Evolutionary conservation across 352 stramenopile species (phyloP), one percentile per base, ranked within the genome.

Genomic region (Plasmopara halstedii): DNA sequence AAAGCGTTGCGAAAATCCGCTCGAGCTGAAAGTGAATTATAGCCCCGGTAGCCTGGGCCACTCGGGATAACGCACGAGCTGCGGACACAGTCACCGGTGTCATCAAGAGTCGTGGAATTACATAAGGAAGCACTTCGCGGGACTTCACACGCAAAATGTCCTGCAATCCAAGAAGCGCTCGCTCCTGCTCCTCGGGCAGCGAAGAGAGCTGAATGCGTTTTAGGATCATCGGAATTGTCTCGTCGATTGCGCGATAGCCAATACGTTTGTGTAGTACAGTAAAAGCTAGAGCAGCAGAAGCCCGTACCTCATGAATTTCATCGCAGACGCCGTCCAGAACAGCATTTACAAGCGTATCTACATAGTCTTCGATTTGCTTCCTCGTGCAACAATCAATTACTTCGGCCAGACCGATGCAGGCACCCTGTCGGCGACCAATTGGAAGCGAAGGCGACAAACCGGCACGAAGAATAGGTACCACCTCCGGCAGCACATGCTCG

Each of bases 261-360:
- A 99, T 96, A 39, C 88, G 74, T 41, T 83, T 81, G 62, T 99
- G 95, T 6, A 99, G 82, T 33, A 88, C 96, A 57, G 98, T 87
- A 49, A 99, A 99, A 21, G 96, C 97, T 46, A 95, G 82, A 0
- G 94, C 95, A 23, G 95, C 96, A 43, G 97, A 97, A 40, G 75
- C 72, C 31, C 94, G 79, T 27, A 97, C 88, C 21, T 89, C 64
- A 2, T 74, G 61, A 10, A 96, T 57, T 37, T 96, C 81, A 62
- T 99, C 97, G 53, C 92, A 98, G 2, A 99, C 66, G 11, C 96
- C 97, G 55, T 98, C 90, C 67, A 98, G 82, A n/a, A 99, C 75
- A 11, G 96, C 94, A 58, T 96, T 86, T 19, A 99, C 86, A 34
- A 99, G 80, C 39, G 95, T 97, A 49, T 92, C 83, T 34, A 99